Evolutionary conservation across 192 early-diverging fungal genomes (phyloP), one percentile per base, ranked within the genome.

Genomic region (Coemansia sp.): DNA sequence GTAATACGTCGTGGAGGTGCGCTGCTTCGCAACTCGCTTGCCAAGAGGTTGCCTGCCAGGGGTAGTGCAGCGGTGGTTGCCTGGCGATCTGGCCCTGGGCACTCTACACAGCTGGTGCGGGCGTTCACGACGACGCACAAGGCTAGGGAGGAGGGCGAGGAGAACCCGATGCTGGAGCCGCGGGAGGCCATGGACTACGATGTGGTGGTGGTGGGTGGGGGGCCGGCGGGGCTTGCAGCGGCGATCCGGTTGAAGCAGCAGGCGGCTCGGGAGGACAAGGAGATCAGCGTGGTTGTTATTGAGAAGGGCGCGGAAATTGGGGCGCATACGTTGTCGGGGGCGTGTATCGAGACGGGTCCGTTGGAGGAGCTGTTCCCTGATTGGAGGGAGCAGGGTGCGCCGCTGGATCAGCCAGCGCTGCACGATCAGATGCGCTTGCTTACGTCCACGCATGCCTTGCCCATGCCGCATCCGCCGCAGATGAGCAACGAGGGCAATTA

Each of bases 401-500:
- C 96, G 13, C 72, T 99, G 28, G 84, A 90, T 66, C 84, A 84
- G 46, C 91, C 89, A 4, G 96, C 84, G 3, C 59, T 78, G 3
- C 71, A 84, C 23, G 96, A 99, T 69, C 67, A 82, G 0, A 91
- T 99, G 87, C 75, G 78, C 52, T 82, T 87, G 23, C 67, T 99
- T 51, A 96, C 94, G 3, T 60, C 77, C 43, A 84, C 78, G 27
- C 42, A 76, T 16, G 73, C 90, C 7, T 78, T 97, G 44, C 94
- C 94, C 4, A 43, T 96, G 25, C 85, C 85, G 30, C 91, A 94
- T 42, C 92, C 94, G 32, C 91, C 96, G 49, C 84, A 90, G 50
- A 91, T 97, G 90, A 85, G 79, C 76, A 99, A 99, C 73, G 69
- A 88, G 59, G 94, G 92, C 34, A 99, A 99, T 66, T 99, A 92